Percentiles rank a stretch among this genome's conserved stretches.
These are phyloP conservation scores for Trametes hirsuta DNA, from an alignment of 1,284 basidiomycete genomes.

Conservation along the genomic window DNA sequence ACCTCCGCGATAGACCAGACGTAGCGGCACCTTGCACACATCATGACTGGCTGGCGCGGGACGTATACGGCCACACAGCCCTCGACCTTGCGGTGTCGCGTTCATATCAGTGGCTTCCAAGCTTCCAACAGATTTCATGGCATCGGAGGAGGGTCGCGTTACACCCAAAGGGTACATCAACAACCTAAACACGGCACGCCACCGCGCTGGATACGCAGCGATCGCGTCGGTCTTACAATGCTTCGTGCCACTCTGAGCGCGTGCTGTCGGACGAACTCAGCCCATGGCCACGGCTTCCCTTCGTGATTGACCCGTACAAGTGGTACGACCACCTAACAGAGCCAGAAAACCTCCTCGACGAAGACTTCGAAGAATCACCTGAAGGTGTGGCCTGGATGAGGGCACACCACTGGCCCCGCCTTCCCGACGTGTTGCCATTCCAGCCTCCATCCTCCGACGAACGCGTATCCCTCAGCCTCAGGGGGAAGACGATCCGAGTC, in stretches of 20 bases:
- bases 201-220: conserved; percentile 33
- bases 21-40: background rate
- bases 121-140: conserved; percentile 2
- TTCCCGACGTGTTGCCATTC: conserved; percentile 3
- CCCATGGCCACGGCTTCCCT: background rate
- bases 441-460: background rate
- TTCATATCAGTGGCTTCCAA: conserved; percentile 1
- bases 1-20: background rate
- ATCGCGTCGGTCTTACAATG: conserved; percentile 36
- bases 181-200: conserved; percentile 35
- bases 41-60: background rate
- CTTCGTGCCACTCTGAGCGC: conserved; percentile 39
- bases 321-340: conserved; percentile 6
- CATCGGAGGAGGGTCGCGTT: background rate
- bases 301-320: background rate
- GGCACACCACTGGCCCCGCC: background rate
- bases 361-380: background rate
- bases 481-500: conserved; percentile 39
- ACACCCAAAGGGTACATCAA: conserved; percentile 30
- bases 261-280: conserved; percentile 25
- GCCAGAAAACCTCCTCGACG: background rate
- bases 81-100: background rate
- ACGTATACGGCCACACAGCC: background rate
- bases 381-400: background rate
- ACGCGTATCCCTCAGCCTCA: conserved; percentile 15